Conservation (phyloP, 169 alveolate genomes). For the Amoebophrya sp. region DNA sequence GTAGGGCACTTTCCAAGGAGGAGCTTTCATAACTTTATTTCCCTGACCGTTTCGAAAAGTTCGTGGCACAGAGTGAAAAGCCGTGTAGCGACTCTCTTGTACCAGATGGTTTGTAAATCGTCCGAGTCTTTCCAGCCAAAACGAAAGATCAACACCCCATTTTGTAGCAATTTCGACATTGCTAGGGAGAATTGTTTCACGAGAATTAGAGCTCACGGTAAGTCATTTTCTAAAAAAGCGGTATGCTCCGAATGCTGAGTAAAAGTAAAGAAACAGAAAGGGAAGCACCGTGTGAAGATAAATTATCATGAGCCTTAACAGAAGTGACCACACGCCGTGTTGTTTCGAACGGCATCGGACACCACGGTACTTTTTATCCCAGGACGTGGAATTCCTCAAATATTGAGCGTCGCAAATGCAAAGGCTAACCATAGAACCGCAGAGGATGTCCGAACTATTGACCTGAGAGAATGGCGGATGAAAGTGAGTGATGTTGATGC, state of each 20-base stretch:
- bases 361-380: background rate
- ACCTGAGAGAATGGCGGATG: too few relatives aligned
- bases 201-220: too few relatives aligned
- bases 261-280: too few relatives aligned
- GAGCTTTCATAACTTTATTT: background rate
- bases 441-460: background rate
- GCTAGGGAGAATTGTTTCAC: background rate
- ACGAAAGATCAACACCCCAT: background rate
- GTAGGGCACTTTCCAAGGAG: too few relatives aligned
- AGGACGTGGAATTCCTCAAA: background rate
- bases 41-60: background rate
- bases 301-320: too few relatives aligned
- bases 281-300: too few relatives aligned
- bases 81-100: background rate
- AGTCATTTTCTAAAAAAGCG: too few relatives aligned
- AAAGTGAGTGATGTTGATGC: too few relatives aligned
- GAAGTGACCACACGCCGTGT: background rate
- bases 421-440: background rate
- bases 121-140: background rate
- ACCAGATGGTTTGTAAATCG: constrained; percentile 8
- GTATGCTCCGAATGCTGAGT: too few relatives aligned
- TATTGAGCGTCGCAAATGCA: constrained; percentile 16
- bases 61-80: background rate
- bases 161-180: background rate
- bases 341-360: background rate